Evolutionary conservation across 2,329 filamentous ascomycete species (phyloP).

Genomic region (Colletotrichum liaoningense): DNA sequence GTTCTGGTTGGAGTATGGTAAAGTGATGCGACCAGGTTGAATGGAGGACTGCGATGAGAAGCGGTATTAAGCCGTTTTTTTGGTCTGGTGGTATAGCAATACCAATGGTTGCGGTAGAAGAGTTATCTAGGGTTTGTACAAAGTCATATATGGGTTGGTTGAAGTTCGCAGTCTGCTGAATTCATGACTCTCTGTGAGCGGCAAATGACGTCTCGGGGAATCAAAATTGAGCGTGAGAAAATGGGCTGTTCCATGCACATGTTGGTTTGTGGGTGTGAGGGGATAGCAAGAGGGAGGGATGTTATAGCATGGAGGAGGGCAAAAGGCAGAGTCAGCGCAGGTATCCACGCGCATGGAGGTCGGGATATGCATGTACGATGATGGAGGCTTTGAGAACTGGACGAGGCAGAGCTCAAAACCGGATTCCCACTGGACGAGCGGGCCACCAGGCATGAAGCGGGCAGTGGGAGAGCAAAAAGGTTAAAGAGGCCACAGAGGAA

Average conservation of each 20-base stretch:
- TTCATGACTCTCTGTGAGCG: not conserved
- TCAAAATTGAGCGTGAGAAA: not conserved
- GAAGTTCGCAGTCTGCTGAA: not conserved
- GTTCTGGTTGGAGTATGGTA: conserved; percentile 11
- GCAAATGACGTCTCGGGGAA: conserved; percentile 17
- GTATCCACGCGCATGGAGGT: conserved; percentile 1
- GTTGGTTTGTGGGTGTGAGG: not conserved
- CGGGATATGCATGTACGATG: conserved; percentile 19
- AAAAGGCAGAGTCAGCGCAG: not conserved
- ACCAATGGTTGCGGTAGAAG: not conserved
- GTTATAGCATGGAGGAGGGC: not conserved
- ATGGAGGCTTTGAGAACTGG: conserved; percentile 6
- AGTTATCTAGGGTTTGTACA: not conserved
- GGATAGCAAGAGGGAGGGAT: conserved; percentile 12
- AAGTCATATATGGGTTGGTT: not conserved
- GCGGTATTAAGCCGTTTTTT: not conserved
- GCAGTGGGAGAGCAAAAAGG: not conserved
- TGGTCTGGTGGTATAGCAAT: not conserved
- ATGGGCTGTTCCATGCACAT: conserved; percentile 9
- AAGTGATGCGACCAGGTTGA: no score
- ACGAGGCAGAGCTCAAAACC: conserved; percentile 16
- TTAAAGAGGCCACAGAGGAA: not conserved
- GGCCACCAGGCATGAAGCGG: not conserved
- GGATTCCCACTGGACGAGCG: conserved; percentile 3
- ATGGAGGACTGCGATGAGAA: not conserved